Conservation (phyloP, 805 yeast species). For the Wickerhamiella azymoides region DNA sequence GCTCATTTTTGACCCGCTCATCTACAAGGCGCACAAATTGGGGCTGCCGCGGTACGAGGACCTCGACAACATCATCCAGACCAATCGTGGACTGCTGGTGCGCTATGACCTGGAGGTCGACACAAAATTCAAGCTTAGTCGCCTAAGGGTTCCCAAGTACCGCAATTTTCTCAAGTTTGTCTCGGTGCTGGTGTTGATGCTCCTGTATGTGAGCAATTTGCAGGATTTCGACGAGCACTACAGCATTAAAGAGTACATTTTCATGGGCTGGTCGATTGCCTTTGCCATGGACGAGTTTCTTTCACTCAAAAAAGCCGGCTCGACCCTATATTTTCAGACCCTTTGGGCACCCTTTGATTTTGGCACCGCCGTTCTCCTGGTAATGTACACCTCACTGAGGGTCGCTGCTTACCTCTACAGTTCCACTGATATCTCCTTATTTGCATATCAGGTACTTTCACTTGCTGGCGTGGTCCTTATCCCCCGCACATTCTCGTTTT, state of each 20-base stretch:
- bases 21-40: conserved; percentile 25
- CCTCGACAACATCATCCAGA: conserved; percentile 18
- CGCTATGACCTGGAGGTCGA: conserved; percentile 26
- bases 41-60: conserved; percentile 18
- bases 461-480: conserved; percentile 34
- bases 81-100: conserved; percentile 26
- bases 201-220: conserved; percentile 22
- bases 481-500: conserved; percentile 36
- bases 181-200: conserved; percentile 23
- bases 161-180: conserved; percentile 23
- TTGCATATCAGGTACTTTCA: conserved; percentile 24
- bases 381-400: conserved; percentile 21
- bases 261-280: conserved; percentile 34
- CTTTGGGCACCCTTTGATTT: conserved; percentile 43
- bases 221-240: conserved; percentile 12
- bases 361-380: conserved; percentile 29
- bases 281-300: conserved; percentile 35
- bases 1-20: conserved; percentile 29
- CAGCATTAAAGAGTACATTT: conserved; percentile 25
- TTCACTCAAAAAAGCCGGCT: conserved; percentile 33
- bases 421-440: background rate
- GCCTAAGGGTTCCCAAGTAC: conserved; percentile 29
- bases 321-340: conserved; percentile 33
- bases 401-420: conserved; percentile 11
- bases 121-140: conserved; percentile 26